Evolutionary conservation across 331 rosid species (phyloP), one percentile per base, ranked within the genome.

Genomic region (Malus hybrid): DNA sequence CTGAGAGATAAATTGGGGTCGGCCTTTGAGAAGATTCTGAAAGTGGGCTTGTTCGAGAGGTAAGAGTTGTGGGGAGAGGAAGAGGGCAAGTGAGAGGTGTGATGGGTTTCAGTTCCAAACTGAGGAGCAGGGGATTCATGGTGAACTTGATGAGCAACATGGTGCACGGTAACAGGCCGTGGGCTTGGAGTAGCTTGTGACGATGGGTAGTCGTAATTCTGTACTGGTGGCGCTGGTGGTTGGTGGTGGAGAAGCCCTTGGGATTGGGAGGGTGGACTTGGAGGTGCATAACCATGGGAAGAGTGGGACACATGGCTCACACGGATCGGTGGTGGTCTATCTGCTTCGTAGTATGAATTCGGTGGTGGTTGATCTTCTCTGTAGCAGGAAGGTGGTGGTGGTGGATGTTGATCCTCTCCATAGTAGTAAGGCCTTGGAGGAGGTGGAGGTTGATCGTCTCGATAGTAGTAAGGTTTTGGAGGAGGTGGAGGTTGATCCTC

Each of bases 1-100:
- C 95, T 71, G 63, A 89, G 91, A 0, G 90, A 80, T 84, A 67
- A 89, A 76, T 85, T 63, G 1, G 89, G 91, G 3, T 72, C 75
- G 1, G 91, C 96, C 75, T 87, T 90, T 33, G 86, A 46, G 61
- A 79, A 42, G 54, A 89, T 76, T 81, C 83, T 88, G 33, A 82
- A 71, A 36, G 93, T 84, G 57, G 79, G 89, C 77, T 54, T 87
- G 67, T 80, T 85, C 10, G 66, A 52, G 36, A 77, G 57, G 13
- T 36, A 24, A 67, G 82, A 68, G 46, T 14, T 8, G 9, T 63
- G 20, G 39, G 39, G 36, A 63, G 32, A n/a, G 68, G n/a, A 64
- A n/a, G 68, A 64, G 44, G 44, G 68, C 68, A 31, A 64, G 18
- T 65, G 46, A 32, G 27, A 32, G 19, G 68, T 29, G 14, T 31